Percentiles rank a stretch among this genome's conserved stretches.
These are phyloP conservation scores for Ceratobasidium sp. DNA, from an alignment of 1,284 basidiomycete species.

Conservation along the genomic window DNA sequence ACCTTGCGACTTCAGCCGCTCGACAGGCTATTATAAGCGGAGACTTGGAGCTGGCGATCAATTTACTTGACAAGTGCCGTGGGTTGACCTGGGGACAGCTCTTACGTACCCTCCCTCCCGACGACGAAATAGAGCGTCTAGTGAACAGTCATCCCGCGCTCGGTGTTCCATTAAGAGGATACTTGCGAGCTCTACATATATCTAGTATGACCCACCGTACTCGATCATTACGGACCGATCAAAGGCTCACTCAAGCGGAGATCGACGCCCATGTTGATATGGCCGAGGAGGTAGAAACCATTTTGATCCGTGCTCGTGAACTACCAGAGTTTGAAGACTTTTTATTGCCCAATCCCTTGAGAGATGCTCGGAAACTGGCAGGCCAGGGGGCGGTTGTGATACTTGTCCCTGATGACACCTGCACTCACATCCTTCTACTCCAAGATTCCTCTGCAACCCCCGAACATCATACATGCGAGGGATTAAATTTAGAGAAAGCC, in stretches of 20 bases:
- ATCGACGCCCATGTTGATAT: slow-evolving; percentile 5
- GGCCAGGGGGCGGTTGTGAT: not conserved
- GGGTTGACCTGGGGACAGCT: slow-evolving; percentile 12
- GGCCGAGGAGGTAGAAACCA: not conserved
- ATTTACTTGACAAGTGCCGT: slow-evolving; percentile 16
- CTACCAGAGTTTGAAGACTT: slow-evolving; percentile 11
- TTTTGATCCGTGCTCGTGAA: not conserved
- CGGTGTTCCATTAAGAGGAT: slow-evolving; percentile 1
- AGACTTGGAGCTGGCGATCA: not conserved
- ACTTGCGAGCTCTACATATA: slow-evolving; percentile 12
- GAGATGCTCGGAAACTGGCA: not conserved
- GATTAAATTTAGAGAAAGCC: not conserved
- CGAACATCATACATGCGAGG: not conserved
- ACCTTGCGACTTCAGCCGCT: slow-evolving; percentile 11
- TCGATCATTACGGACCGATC: not conserved
- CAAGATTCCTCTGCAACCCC: not conserved
- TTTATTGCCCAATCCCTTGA: slow-evolving; percentile 2
- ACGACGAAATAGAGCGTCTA: not conserved
- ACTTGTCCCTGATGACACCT: not conserved
- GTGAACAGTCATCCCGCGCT: not conserved
- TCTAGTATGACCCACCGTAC: not conserved
- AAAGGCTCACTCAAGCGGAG: not conserved
- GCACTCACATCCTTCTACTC: not conserved
- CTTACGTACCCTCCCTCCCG: not conserved
- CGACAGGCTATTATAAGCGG: not conserved